Evolutionary conservation across 495 filamentous ascomycete species (phyloP), one percentile per base, ranked within the genome.

Genomic region (Podospora tetraspora): DNA sequence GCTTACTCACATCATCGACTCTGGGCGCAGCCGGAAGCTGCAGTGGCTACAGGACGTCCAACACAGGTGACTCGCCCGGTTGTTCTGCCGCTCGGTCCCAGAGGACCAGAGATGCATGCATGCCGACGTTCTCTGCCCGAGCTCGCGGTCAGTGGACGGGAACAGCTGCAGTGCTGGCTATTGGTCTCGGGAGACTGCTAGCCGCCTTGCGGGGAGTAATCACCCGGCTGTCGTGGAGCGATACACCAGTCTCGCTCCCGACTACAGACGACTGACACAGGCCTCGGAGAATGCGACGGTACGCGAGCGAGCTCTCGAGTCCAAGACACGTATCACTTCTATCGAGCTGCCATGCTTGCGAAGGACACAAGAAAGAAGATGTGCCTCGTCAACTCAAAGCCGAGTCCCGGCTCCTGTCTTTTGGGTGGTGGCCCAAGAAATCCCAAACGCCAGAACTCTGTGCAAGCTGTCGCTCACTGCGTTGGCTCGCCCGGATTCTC

Each of bases 201-300:
- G 23, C 52, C 60, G 61, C 66, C 23, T 59, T 34, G 65, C 65
- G 52, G 60, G 24, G 12, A 57, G 32, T 58, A 59, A 63, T 68
- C 60, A 68, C 19, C 61, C 66, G 60, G 61, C 57, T 62, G 59
- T 32, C 32, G 66, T 68, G 66, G 66, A 68, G 61, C 66, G 52
- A 37, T 63, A 58, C 61, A 68, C 60, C 29, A 29, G 59, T 61
- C 43, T 43, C 52, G 19, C 13, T 61, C 66, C 66, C 37, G 60
- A 63, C 27, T 37, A 29, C 59, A 27, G 32, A 57, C 5, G 8
- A 21, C 43, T 52, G 43, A 52, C 43, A 52, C 43, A n/a, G 43
- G 43, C 19, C 32, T 52, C 43, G 43, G 16, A 52, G 43, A n/a
- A 52, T 52, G 43, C 43, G 43, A 52, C 43, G 43, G 43, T 52